phyloP scores from a whole-genome alignment of 2,329 filamentous ascomycete species.

The Plenodomus lindquistii region DNA sequence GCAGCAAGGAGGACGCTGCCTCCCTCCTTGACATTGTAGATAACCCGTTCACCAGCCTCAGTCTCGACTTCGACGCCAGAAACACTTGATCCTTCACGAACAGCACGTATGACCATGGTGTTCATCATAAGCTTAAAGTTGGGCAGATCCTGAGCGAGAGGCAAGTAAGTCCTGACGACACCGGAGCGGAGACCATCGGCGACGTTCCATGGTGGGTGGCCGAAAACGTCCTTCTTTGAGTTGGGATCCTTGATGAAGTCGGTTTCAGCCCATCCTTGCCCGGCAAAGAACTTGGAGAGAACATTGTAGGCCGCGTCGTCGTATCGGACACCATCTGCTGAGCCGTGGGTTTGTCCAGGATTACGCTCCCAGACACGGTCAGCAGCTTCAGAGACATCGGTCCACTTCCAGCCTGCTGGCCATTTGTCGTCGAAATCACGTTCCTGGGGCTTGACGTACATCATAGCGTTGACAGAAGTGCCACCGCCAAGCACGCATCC shows the following conservation, averaged over 20 bases:
- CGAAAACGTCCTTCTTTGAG: constrained; percentile 63
- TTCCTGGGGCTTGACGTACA: constrained; percentile 40
- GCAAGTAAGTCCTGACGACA: constrained; percentile 71
- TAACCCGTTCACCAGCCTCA: constrained; percentile 44
- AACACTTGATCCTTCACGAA: constrained; percentile 63
- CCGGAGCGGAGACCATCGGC: constrained; percentile 67
- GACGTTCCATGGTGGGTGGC: constrained; percentile 69
- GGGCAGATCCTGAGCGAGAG: constrained; percentile 58
- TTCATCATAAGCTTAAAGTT: constrained; percentile 71
- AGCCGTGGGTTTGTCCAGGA: constrained; percentile 68
- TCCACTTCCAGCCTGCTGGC: constrained; percentile 69
- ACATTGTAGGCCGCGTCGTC: constrained; percentile 66
- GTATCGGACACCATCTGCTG: constrained; percentile 66
- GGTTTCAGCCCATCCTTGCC: constrained; percentile 66
- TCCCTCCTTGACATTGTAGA: constrained; percentile 59
- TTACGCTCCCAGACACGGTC: constrained; percentile 71
- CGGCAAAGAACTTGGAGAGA: constrained; percentile 62
- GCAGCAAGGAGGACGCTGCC: constrained; percentile 70
- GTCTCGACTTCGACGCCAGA: constrained; percentile 65
- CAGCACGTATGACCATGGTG: constrained; percentile 66
- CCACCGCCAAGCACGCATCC: constrained; percentile 71
- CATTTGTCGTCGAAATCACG: constrained; percentile 73
- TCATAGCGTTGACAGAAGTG: constrained; percentile 61
- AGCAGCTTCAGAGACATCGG: constrained; percentile 63
- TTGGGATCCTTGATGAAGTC: constrained; percentile 63